phyloP scores from a whole-genome alignment of 345 rosid genomes.

The Turritis glabra region DNA sequence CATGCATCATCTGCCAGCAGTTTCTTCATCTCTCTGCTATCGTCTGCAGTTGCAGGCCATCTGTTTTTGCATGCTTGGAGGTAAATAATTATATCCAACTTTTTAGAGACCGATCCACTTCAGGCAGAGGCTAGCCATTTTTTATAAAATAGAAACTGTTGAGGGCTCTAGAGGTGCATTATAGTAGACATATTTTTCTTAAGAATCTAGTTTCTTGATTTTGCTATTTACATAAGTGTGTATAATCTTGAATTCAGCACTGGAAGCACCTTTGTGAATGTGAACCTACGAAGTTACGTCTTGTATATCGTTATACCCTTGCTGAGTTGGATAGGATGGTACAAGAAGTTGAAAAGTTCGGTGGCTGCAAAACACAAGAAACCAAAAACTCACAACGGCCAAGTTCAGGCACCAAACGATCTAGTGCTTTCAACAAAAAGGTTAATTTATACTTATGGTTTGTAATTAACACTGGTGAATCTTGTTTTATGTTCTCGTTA shows the following conservation, averaged over 20 bases:
- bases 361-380: conserved; percentile 41
- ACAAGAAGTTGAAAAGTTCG: conserved; percentile 45
- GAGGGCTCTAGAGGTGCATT: neutral
- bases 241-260: conserved; percentile 58
- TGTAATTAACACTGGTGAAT: conserved; percentile 1
- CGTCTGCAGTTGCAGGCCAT: conserved; percentile 76
- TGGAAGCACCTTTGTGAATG: conserved; percentile 93
- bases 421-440: conserved; percentile 55
- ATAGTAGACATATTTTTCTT: neutral
- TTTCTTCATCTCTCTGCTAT: conserved; percentile 88
- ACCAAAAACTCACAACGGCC: conserved; percentile 41
- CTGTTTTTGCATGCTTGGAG: conserved; percentile 86
- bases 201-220: conserved; percentile 14
- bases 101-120: neutral
- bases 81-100: conserved; percentile 44
- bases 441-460: conserved; percentile 39
- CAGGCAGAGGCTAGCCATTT: neutral
- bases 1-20: conserved; percentile 88
- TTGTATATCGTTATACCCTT: conserved; percentile 77
- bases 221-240: conserved; percentile 13
- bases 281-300: conserved; percentile 60
- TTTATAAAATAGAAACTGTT: conserved; percentile 4
- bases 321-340: conserved; percentile 68
- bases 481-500: neutral
- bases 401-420: conserved; percentile 46